phyloP scores from a whole-genome alignment of 345 rosid species.

The Reutealis trisperma region DNA sequence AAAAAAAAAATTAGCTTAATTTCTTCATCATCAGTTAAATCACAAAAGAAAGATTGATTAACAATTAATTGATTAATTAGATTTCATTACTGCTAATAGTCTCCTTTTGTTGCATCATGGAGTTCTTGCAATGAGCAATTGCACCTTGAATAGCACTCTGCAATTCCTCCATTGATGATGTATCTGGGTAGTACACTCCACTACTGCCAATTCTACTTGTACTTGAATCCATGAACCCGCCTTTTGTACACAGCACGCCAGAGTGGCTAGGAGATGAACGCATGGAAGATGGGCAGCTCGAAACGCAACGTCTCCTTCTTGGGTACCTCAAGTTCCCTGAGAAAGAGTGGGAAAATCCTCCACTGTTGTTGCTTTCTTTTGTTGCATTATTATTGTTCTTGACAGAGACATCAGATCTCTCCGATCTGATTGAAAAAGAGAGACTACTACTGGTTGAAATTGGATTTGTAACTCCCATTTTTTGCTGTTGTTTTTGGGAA shows the following conservation, averaged over 20 bases:
- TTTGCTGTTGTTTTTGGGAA: constrained; percentile 64
- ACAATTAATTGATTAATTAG: constrained; percentile 16
- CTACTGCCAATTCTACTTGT: constrained; percentile 15
- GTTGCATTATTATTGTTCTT: constrained; percentile 21
- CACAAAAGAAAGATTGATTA: not conserved
- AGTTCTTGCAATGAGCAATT: constrained; percentile 86
- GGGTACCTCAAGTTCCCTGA: constrained; percentile 84
- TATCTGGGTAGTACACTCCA: constrained; percentile 27
- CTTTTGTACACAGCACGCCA: constrained; percentile 59
- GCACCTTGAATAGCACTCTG: constrained; percentile 97
- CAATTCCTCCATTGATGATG: constrained; percentile 84
- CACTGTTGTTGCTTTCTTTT: constrained; percentile 27
- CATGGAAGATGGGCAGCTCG: constrained; percentile 91
- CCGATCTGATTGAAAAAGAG: constrained; percentile 21
- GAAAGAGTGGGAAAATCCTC: constrained; percentile 63
- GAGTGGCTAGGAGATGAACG: constrained; percentile 91
- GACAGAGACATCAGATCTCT: constrained; percentile 34
- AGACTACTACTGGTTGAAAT: constrained; percentile 3
- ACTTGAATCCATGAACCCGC: constrained; percentile 20
- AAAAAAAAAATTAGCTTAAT: not conserved
- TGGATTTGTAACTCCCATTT: constrained; percentile 23
- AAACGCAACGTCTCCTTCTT: constrained; percentile 57
- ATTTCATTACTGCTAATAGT: constrained; percentile 47
- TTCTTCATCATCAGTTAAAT: not conserved
- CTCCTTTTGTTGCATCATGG: constrained; percentile 56